These are phyloP conservation scores for Phytophthora pini DNA, from an alignment of 352 stramenopile genomes.

Conservation along the genomic window DNA sequence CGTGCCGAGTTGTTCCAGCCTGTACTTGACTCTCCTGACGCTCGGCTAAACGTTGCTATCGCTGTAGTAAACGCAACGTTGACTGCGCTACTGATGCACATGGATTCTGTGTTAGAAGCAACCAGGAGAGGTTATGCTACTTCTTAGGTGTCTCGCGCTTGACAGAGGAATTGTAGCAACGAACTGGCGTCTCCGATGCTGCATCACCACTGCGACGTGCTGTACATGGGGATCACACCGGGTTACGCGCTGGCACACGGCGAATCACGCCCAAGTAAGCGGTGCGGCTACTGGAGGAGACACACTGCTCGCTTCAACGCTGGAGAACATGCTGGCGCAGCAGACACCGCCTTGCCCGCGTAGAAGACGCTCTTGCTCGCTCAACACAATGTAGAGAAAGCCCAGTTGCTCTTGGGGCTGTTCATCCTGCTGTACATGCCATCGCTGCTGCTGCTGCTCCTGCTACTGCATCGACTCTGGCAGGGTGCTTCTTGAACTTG, in stretches of 20 bases:
- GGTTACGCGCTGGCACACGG: neutral
- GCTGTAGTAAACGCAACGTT: constrained; percentile 16
- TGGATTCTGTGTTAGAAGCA: constrained; percentile 1
- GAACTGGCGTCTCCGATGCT: neutral
- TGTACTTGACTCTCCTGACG: constrained; percentile 1
- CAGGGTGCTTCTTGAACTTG: constrained; percentile 9
- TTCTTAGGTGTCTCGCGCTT: neutral
- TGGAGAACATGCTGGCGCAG: constrained; percentile 13
- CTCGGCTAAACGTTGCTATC: constrained; percentile 5
- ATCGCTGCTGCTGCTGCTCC: neutral
- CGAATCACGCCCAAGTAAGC: constrained; percentile 15
- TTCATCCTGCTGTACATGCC: neutral
- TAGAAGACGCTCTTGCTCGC: neutral
- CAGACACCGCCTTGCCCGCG: neutral
- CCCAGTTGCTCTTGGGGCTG: neutral
- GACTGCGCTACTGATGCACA: constrained; percentile 17
- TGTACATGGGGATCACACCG: constrained; percentile 7
- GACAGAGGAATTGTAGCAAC: neutral
- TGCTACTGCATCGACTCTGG: constrained; percentile 10
- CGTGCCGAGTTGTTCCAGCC: constrained; percentile 4
- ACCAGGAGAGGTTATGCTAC: neutral
- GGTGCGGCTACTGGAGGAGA: constrained; percentile 1
- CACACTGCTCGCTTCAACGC: constrained; percentile 11
- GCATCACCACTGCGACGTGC: constrained; percentile 9
- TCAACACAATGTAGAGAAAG: neutral